These are phyloP conservation scores for Verbascum thapsus DNA, from an alignment of 257 asterid species.

Conservation along the genomic window DNA sequence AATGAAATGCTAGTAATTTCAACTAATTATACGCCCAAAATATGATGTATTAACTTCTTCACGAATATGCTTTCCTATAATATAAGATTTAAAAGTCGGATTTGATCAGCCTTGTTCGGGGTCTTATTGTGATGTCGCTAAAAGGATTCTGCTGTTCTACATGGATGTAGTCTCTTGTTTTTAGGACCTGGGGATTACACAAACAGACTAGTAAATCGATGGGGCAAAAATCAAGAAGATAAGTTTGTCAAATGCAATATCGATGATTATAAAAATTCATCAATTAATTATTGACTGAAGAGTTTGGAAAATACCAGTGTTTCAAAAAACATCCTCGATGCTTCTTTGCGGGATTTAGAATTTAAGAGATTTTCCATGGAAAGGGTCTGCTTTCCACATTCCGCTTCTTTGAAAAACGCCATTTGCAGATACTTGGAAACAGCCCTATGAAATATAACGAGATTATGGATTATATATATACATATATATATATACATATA, in stretches of 20 bases:
- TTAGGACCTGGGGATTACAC: conserved; percentile 52
- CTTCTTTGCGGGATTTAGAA: no score
- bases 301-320: no score
- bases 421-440: no score
- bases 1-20: conserved; percentile 21
- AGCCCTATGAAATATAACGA: no score
- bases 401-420: no score
- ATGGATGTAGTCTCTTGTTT: conserved; percentile 72
- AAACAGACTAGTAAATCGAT: background rate
- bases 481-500: no score
- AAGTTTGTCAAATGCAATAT: background rate
- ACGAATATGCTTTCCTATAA: conserved; percentile 13
- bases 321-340: no score
- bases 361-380: no score
- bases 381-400: no score
- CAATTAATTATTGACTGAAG: no score
- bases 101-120: conserved; percentile 67
- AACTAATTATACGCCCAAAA: conserved; percentile 16
- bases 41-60: background rate
- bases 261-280: background rate
- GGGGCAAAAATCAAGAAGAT: background rate
- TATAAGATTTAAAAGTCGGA: conserved; percentile 37
- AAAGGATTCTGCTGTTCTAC: conserved; percentile 59
- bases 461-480: no score
- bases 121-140: no score